A percentile compares a stretch with the other conserved stretches of the same genome.
These are phyloP conservation scores for Linnemannia hyalina DNA, from an alignment of 192 early-diverging fungal species.

Conservation along the genomic window DNA sequence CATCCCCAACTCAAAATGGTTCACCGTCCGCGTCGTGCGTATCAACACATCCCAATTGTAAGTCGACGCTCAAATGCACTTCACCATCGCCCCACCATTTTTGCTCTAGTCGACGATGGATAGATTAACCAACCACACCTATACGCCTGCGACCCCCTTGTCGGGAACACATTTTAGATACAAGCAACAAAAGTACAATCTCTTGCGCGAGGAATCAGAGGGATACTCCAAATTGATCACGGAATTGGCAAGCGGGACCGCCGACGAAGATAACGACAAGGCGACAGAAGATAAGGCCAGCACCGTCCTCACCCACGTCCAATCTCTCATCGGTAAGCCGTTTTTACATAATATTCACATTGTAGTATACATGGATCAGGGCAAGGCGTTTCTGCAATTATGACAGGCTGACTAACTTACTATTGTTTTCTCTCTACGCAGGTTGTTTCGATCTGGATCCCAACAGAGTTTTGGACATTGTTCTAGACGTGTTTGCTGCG, in stretches of 20 bases:
- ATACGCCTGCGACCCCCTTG: neutral
- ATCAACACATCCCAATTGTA: constrained; percentile 65
- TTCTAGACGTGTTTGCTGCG: constrained; percentile 81
- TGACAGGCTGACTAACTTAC: neutral
- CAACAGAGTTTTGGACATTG: constrained; percentile 84
- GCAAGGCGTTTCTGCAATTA: neutral
- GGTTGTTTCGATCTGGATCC: constrained; percentile 88
- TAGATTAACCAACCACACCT: neutral
- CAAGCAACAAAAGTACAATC: constrained; percentile 88
- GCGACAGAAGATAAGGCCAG: constrained; percentile 5
- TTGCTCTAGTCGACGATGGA: neutral
- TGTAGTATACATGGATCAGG: neutral
- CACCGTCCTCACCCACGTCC: constrained; percentile 18
- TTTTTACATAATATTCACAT: neutral
- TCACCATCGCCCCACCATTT: neutral
- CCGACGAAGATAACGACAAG: constrained; percentile 18
- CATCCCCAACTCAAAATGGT: constrained; percentile 57
- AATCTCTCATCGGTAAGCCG: constrained; percentile 24
- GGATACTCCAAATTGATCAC: constrained; percentile 84
- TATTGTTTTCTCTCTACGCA: constrained; percentile 1
- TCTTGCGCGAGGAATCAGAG: constrained; percentile 83
- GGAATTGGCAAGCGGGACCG: constrained; percentile 60
- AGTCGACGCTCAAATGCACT: constrained; percentile 14
- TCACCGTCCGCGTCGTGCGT: constrained; percentile 63
- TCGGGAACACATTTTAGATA: constrained; percentile 58